Evolutionary conservation across 352 stramenopile species (phyloP).

Genomic region (Phytophthora pseudosyringae): DNA sequence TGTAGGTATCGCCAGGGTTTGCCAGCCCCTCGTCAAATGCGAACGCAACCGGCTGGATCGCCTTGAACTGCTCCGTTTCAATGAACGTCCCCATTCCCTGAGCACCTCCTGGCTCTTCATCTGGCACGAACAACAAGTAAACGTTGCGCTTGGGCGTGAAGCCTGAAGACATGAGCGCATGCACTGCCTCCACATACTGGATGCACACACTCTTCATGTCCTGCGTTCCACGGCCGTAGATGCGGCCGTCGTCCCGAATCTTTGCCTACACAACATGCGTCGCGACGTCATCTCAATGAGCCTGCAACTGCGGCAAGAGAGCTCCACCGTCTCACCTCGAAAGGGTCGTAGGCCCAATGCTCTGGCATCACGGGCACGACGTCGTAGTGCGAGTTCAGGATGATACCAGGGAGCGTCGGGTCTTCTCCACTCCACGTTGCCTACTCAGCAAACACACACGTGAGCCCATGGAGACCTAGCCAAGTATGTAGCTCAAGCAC

Average conservation of each 20-base stretch:
- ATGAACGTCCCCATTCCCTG: conserved; percentile 95
- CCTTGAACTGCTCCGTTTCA: conserved; percentile 80
- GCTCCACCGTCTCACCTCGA: conserved; percentile 57
- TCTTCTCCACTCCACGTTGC: conserved; percentile 89
- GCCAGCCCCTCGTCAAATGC: conserved; percentile 97
- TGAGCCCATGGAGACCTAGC: conserved; percentile 13
- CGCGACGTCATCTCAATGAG: conserved; percentile 80
- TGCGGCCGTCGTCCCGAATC: conserved; percentile 88
- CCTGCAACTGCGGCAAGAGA: conserved; percentile 30
- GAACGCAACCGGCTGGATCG: conserved; percentile 85
- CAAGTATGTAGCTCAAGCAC: neutral
- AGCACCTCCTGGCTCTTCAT: conserved; percentile 95
- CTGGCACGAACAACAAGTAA: conserved; percentile 93
- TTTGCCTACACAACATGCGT: conserved; percentile 54
- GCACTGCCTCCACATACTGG: conserved; percentile 95
- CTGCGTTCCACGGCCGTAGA: conserved; percentile 94
- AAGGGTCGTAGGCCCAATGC: conserved; percentile 92
- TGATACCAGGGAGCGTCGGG: conserved; percentile 82
- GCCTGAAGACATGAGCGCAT: conserved; percentile 59
- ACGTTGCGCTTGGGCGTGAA: conserved; percentile 90
- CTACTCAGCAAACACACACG: conserved; percentile 67
- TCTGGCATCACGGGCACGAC: conserved; percentile 92
- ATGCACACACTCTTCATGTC: conserved; percentile 98
- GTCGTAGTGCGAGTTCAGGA: conserved; percentile 98
- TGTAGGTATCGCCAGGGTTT: conserved; percentile 90